Evolutionary conservation across 177 flowering plant genomes (phyloP), one percentile per base, ranked within the genome.

Genomic region (Telopea speciosissima): DNA sequence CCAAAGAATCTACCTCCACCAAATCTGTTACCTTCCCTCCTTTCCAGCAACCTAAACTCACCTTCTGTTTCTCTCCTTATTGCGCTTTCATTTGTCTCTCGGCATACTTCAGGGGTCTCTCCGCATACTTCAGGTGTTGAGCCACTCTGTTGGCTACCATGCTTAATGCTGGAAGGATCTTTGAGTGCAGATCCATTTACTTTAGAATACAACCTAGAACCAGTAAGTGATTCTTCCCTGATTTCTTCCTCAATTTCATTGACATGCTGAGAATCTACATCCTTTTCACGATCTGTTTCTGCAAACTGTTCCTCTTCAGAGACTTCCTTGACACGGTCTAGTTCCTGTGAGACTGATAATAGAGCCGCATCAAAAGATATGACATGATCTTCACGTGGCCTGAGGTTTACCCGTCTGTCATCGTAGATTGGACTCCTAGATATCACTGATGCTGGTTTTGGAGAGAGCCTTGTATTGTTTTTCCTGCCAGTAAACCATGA

Each of bases 31-130:
- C 83, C 79, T 80, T 85, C 93, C 70, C 94, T 85, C 72, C 85
- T 72, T 26, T 85, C 91, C 62, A 87, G 58, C n/a, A 87, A 68
- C 72, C 91, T 79, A 69, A 86, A 87, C 5, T 83, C 91, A 3
- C 88, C 81, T 74, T 86, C 91, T 11, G 91, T 86, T 70, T 87
- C 91, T 69, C 89, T 80, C 69, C 83, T 75, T 75, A 87, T 84
- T 1, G 89, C 89, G 70, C 84, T 82, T 62, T 80, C 91, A 79
- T 83, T 86, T 21, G 76, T 49, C n/a, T 81, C 85, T 64, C 42
- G 71, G 69, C 67, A 66, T 36, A 73, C 70, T 16, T 75, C 79
- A 62, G 83, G 77, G 25, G 73, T 49, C n/a, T 81, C 85, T 64
- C 42, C 69, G 69, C 67, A 66, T 36, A 73, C 70, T 16, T 75